A percentile compares a stretch with the other conserved stretches of the same genome.
Conservation (phyloP, 495 filamentous ascomycete species). For the Aspergillus campestris region DNA sequence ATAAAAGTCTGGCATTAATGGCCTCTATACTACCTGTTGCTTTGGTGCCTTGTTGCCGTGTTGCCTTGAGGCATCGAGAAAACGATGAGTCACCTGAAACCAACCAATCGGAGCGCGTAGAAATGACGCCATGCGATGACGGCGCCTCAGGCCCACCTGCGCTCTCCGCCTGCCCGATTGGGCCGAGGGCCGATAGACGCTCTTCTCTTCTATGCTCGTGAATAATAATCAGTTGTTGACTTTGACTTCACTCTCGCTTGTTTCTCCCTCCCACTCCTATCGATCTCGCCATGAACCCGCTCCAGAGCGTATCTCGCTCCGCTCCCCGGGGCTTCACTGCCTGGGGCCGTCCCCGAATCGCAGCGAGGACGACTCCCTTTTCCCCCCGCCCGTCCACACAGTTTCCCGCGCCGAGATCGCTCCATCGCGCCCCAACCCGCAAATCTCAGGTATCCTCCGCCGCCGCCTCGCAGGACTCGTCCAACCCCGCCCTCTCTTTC, state of each 20-base stretch:
- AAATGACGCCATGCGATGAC: slow-evolving; percentile 16
- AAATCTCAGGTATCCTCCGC: slow-evolving; percentile 23
- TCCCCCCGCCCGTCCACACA: slow-evolving; percentile 3
- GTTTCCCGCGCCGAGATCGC: slow-evolving; percentile 1
- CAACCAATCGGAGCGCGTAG: slow-evolving; percentile 11
- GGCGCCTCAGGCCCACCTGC: slow-evolving; percentile 11
- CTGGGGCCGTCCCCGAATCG: slow-evolving; percentile 9
- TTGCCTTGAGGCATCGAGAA: neutral
- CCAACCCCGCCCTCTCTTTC: slow-evolving; percentile 89
- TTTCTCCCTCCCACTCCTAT: neutral
- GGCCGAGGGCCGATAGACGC: neutral
- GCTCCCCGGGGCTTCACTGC: slow-evolving; percentile 15
- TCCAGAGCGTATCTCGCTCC: slow-evolving; percentile 15
- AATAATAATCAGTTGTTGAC: neutral
- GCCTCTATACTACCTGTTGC: too few species aligned
- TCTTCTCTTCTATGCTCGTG: neutral
- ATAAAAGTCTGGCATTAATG: too few species aligned
- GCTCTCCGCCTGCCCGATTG: slow-evolving; percentile 13
- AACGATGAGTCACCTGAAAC: slow-evolving; percentile 1
- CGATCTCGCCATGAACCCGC: slow-evolving; percentile 15
- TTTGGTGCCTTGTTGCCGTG: too few species aligned
- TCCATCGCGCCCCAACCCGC: slow-evolving; percentile 20
- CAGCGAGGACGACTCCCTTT: slow-evolving; percentile 3
- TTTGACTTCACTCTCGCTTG: neutral
- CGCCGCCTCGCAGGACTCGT: slow-evolving; percentile 34